phyloP scores from a whole-genome alignment of 495 filamentous ascomycete genomes.

The Aspergillus cavernicola region DNA sequence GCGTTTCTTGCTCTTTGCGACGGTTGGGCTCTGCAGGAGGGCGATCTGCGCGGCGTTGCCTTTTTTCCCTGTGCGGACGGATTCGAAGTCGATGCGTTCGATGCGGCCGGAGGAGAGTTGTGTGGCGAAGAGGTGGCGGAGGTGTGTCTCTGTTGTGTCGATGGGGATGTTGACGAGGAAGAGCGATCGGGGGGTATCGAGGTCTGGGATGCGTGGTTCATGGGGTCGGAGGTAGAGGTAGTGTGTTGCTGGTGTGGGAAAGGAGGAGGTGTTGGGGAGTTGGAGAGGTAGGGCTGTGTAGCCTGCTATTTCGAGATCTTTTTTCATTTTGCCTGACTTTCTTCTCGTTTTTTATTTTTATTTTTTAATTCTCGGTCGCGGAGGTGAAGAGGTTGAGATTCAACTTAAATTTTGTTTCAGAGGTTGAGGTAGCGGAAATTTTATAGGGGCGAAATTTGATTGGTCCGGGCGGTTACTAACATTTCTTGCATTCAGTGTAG shows the following conservation, averaged over 20 bases:
- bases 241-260: conserved; percentile 60
- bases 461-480: neutral
- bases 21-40: conserved; percentile 18
- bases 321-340: conserved; percentile 32
- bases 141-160: conserved; percentile 73
- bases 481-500: neutral
- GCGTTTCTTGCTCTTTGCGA: conserved; percentile 55
- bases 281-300: conserved; percentile 50
- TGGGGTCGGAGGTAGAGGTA: conserved; percentile 85
- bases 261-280: conserved; percentile 59
- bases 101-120: conserved; percentile 71
- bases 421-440: conserved; percentile 9
- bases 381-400: conserved; percentile 16
- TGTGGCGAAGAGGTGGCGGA: conserved; percentile 67
- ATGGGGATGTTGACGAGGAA: conserved; percentile 86
- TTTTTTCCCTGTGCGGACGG: conserved; percentile 43
- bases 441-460: neutral
- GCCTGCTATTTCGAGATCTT: conserved; percentile 42
- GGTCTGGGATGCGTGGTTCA: conserved; percentile 68
- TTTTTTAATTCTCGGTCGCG: neutral
- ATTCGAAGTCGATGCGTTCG: conserved; percentile 70
- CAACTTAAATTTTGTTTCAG: neutral
- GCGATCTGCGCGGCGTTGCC: conserved; percentile 12
- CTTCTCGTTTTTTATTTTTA: neutral
- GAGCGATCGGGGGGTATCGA: conserved; percentile 68